Evolutionary conservation across 768 basidiomycete species (phyloP).

Genomic region (Pulveroboletus frians): DNA sequence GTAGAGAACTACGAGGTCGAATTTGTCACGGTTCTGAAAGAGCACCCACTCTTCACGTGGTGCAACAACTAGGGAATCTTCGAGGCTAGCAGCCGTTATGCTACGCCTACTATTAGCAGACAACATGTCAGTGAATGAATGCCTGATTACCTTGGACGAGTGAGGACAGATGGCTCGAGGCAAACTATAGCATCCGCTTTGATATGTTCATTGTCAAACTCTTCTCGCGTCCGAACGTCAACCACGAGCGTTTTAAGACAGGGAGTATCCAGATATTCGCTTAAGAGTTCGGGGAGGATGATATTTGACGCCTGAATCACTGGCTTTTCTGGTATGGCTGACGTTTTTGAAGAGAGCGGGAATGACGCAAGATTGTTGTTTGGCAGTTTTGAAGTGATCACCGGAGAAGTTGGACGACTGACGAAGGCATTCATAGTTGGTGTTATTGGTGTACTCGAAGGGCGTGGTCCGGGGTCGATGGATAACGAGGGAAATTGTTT

Average conservation of each 20-base stretch:
- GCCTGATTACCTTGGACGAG: constrained; percentile 55
- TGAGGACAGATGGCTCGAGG: constrained; percentile 75
- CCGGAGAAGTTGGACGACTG: constrained; percentile 62
- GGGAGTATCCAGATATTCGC: constrained; percentile 48
- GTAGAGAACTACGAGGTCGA: constrained; percentile 84
- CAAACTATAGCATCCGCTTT: constrained; percentile 66
- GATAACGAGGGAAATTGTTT: constrained; percentile 39
- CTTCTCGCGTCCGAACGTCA: constrained; percentile 75
- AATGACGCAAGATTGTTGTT: constrained; percentile 33
- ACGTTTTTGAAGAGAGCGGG: constrained; percentile 28
- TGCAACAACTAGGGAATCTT: constrained; percentile 65
- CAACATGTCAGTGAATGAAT: not conserved
- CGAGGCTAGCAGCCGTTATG: constrained; percentile 60
- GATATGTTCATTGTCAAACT: constrained; percentile 74
- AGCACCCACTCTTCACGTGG: constrained; percentile 65
- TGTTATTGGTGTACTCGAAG: constrained; percentile 68
- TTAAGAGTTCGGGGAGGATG: constrained; percentile 54
- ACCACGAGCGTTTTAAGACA: constrained; percentile 65
- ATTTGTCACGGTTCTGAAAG: constrained; percentile 84
- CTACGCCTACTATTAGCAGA: constrained; percentile 36
- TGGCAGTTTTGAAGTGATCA: constrained; percentile 41
- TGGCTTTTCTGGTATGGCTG: constrained; percentile 31
- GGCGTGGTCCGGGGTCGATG: constrained; percentile 48
- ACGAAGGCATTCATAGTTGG: constrained; percentile 50
- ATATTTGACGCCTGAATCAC: constrained; percentile 57